Base-by-base conservation (phyloP, 257 asterid species). In the Ophiorrhiza pumila region DNA sequence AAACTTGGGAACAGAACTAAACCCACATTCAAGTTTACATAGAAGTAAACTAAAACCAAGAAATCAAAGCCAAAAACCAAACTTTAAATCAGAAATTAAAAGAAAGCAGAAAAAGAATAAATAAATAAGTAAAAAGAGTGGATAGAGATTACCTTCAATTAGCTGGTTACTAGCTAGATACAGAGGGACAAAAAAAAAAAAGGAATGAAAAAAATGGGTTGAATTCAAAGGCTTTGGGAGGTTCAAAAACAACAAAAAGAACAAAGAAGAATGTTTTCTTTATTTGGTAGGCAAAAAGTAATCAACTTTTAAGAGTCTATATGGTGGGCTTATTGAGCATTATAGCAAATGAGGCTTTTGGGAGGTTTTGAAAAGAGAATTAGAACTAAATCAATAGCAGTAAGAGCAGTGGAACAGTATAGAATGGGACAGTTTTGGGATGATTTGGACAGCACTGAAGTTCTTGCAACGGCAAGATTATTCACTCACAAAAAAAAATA, bases 391-490 rank as follows among this genome's bases (percentile, higher is more conserved):
- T 25, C 55, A 39, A 57, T 25, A 22, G 37, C 13, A 6, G 35
- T 20, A 37, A 6, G 7, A 35, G 32, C 41, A 29, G 45, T 50
- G 22, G 29, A 0, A 14, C 32, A 65, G 56, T 23, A 25, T 43
- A 37, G 4, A 39, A 43, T 45, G 12, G 41, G 57, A 67, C 71
- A 67, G 52, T 64, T 22, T 50, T 50, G 47, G 18, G 31, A n/a
- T 15, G 79, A 60, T 35, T 74, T 71, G 29, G 82, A 74, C 79
- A 74, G 82, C 72, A 39, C 62, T 68, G 76, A 68, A 62, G 82
- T 64, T 74, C 76, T 61, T 31, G 73, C 25, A 53, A 68, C n/a
- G 58, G 37, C 29, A 72, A n/a, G n/a, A n/a, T n/a, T n/a, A n/a
- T n/a, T n/a, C n/a, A n/a, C n/a, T n/a, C n/a, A n/a, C n/a, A n/a